These are phyloP conservation scores for Fimicolochytrium jonesii DNA, from an alignment of 192 early-diverging fungal species.

Conservation along the genomic window DNA sequence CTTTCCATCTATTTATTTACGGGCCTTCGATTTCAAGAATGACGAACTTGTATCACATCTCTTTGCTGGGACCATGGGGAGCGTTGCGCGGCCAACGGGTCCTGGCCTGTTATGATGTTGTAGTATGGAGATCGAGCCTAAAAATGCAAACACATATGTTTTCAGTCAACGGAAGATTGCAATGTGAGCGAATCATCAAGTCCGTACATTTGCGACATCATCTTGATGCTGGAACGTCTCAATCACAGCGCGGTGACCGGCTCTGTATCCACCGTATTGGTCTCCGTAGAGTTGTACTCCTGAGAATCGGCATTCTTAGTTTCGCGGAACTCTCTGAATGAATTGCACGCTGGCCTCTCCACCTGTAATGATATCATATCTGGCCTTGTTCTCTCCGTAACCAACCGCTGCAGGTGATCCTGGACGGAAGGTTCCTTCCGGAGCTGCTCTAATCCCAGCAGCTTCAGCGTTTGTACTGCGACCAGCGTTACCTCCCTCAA, in stretches of 20 bases:
- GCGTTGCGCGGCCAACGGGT: constrained; percentile 3
- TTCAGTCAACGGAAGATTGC: no score
- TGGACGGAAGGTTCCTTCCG: background rate
- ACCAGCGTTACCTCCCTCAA: background rate
- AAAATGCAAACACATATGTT: background rate
- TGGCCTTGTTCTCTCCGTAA: constrained; percentile 1
- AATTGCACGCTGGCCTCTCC: background rate
- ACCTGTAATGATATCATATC: constrained; percentile 42
- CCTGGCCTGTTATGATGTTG: constrained; percentile 35
- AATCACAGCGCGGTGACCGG: constrained; percentile 34
- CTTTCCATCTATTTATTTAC: no score
- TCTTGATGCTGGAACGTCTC: constrained; percentile 34
- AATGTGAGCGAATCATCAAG: no score
- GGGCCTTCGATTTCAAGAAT: no score
- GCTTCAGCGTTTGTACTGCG: background rate
- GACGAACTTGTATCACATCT: constrained; percentile 5
- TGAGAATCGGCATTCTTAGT: constrained; percentile 9
- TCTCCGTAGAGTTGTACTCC: constrained; percentile 19
- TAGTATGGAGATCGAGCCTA: constrained; percentile 35
- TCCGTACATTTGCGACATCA: constrained; percentile 33
- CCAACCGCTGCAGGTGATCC: constrained; percentile 2
- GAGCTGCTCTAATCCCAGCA: background rate
- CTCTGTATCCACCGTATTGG: constrained; percentile 37
- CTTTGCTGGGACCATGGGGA: background rate
- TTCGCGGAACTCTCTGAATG: background rate